These are phyloP conservation scores for Agaricus sinodeliciosus DNA, from an alignment of 768 basidiomycete genomes.

Conservation along the genomic window DNA sequence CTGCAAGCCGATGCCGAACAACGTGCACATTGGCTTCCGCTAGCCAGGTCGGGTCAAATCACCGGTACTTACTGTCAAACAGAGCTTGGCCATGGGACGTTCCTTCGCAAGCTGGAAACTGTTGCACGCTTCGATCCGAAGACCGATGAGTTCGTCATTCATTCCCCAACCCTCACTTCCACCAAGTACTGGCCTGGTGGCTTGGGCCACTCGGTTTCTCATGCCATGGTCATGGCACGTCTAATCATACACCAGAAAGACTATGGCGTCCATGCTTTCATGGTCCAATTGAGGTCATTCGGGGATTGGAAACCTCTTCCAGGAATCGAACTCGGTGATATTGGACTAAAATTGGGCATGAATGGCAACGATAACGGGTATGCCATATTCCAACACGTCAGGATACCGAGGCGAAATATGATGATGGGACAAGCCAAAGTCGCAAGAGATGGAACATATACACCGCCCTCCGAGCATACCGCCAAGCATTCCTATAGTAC, in stretches of 20 bases:
- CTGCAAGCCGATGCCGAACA: conserved; percentile 19
- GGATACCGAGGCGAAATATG: conserved; percentile 19
- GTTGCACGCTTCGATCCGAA: conserved; percentile 19
- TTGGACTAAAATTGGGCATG: conserved; percentile 18
- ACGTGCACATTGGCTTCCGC: conserved; percentile 18
- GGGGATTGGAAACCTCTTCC: conserved; percentile 16
- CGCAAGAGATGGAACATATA: conserved; percentile 16
- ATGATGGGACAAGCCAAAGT: conserved; percentile 17
- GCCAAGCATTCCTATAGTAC: conserved; percentile 17
- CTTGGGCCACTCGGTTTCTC: conserved; percentile 18
- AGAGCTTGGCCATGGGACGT: conserved; percentile 22
- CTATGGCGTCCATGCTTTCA: conserved; percentile 20
- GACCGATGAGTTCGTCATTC: conserved; percentile 20
- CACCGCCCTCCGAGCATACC: neutral
- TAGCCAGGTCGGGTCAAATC: conserved; percentile 16
- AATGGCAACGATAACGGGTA: conserved; percentile 21
- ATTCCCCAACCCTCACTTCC: conserved; percentile 18
- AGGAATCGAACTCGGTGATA: conserved; percentile 21
- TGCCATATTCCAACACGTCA: conserved; percentile 17
- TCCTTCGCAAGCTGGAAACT: conserved; percentile 20
- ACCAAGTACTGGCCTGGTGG: conserved; percentile 22
- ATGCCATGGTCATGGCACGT: conserved; percentile 22
- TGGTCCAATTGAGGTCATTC: conserved; percentile 20
- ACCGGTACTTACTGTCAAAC: conserved; percentile 21
- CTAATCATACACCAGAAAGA: conserved; percentile 13